Conservation (phyloP, 306 rosid species). For the Pyrus bretschneideri region DNA sequence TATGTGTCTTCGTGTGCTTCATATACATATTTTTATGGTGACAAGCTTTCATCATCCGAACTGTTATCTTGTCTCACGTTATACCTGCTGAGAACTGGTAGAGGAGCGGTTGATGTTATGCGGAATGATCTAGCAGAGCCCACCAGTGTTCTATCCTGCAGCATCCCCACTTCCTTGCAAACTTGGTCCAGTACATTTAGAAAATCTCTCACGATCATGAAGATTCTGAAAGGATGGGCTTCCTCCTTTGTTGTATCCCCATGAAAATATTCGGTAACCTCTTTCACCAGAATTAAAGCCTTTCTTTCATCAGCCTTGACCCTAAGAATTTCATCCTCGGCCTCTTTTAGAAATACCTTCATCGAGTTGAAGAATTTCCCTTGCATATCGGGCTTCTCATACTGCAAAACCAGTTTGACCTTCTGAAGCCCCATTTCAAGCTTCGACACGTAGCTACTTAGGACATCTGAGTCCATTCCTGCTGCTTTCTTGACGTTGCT, state of each 20-base stretch:
- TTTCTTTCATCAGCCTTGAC: conserved; percentile 70
- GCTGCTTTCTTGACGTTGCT: conserved; percentile 79
- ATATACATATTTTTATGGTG: conserved; percentile 47
- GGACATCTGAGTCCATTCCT: conserved; percentile 95
- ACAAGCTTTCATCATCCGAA: conserved; percentile 89
- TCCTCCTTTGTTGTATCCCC: conserved; percentile 84
- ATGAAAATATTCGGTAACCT: conserved; percentile 82
- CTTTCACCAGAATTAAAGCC: conserved; percentile 79
- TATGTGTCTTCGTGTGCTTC: conserved; percentile 20
- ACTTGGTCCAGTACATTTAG: conserved; percentile 72
- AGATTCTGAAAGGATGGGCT: conserved; percentile 94
- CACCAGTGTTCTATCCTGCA: conserved; percentile 72
- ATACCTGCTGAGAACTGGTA: conserved; percentile 84
- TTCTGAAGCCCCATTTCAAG: conserved; percentile 91
- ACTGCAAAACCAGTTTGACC: conserved; percentile 65
- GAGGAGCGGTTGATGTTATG: conserved; percentile 62
- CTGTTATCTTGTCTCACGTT: conserved; percentile 58
- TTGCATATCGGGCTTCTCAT: conserved; percentile 56
- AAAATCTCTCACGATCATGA: conserved; percentile 91
- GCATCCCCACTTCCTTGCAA: conserved; percentile 89
- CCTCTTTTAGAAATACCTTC: conserved; percentile 66
- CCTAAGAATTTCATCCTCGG: conserved; percentile 65
- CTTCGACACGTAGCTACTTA: conserved; percentile 78
- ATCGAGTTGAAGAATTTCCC: conserved; percentile 71
- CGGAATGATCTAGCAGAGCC: conserved; percentile 90